Evolutionary conservation across 2,329 filamentous ascomycete species (phyloP).

Genomic region (Botrytis medusae): DNA sequence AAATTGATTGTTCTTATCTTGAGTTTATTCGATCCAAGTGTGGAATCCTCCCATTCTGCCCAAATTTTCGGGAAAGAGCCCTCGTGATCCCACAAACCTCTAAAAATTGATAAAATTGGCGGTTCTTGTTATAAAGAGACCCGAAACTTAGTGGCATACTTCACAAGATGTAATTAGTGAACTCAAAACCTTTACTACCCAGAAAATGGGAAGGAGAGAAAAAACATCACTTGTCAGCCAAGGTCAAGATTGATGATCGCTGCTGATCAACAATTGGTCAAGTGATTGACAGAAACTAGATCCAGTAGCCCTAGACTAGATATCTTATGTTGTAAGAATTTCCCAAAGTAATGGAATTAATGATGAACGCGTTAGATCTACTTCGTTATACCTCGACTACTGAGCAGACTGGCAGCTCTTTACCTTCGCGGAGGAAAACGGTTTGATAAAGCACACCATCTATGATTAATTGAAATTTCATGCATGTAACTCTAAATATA

Average conservation of each 20-base stretch:
- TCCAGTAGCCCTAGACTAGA: neutral
- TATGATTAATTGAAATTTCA: no score
- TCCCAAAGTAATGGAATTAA: neutral
- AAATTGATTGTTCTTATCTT: neutral
- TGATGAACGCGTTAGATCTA: neutral
- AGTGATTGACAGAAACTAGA: neutral
- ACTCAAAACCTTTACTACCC: neutral
- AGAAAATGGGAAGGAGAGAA: neutral
- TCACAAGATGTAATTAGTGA: neutral
- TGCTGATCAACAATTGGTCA: neutral
- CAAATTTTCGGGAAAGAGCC: neutral
- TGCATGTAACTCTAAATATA: neutral
- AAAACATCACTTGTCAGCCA: neutral
- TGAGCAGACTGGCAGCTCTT: neutral
- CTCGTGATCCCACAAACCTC: neutral
- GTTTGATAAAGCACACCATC: neutral
- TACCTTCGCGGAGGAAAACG: neutral
- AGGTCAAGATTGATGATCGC: neutral
- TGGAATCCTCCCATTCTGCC: neutral
- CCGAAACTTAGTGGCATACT: neutral
- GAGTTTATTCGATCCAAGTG: neutral
- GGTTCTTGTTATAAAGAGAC: neutral
- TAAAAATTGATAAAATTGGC: neutral
- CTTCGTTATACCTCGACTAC: neutral
- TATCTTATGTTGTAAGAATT: neutral